phyloP scores from a whole-genome alignment of 208 protist species.

The Acanthamoeba castellanii region DNA sequence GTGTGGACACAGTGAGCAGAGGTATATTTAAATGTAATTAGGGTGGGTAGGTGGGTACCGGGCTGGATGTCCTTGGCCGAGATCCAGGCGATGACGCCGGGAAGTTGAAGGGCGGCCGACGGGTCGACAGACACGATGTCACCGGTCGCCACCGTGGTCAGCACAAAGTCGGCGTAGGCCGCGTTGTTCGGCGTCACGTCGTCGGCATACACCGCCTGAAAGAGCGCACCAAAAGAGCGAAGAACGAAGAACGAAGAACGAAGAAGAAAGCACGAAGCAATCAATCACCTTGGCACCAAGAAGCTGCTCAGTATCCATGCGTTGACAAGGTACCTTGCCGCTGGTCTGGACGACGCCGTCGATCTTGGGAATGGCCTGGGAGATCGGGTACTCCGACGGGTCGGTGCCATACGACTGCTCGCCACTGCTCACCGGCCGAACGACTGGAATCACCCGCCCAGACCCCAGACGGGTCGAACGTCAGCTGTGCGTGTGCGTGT shows the following conservation, averaged over 20 bases:
- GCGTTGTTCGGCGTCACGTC: constrained; percentile 13
- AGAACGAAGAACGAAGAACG: background rate
- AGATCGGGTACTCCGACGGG: constrained; percentile 12
- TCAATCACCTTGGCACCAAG: background rate
- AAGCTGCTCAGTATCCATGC: background rate
- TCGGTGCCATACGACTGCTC: constrained; percentile 48
- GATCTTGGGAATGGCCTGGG: constrained; percentile 21
- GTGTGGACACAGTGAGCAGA: too few relatives aligned
- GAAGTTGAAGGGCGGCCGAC: background rate
- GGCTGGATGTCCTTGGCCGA: constrained; percentile 66
- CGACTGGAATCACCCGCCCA: background rate
- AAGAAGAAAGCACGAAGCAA: too few relatives aligned
- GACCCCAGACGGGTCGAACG: too few relatives aligned
- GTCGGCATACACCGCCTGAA: constrained; percentile 5
- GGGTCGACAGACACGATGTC: constrained; percentile 50
- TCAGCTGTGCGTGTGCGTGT: background rate
- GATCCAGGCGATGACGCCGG: constrained; percentile 74
- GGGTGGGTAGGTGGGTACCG: background rate
- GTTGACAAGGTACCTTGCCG: background rate
- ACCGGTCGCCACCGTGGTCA: constrained; percentile 25
- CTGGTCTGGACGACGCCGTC: background rate
- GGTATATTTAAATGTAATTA: background rate
- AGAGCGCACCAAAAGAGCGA: too few relatives aligned
- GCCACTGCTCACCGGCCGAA: background rate
- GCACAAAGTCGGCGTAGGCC: constrained; percentile 72